Base-by-base conservation (phyloP, 805 yeast species). In the Zygosaccharomyces rouxii region DNA sequence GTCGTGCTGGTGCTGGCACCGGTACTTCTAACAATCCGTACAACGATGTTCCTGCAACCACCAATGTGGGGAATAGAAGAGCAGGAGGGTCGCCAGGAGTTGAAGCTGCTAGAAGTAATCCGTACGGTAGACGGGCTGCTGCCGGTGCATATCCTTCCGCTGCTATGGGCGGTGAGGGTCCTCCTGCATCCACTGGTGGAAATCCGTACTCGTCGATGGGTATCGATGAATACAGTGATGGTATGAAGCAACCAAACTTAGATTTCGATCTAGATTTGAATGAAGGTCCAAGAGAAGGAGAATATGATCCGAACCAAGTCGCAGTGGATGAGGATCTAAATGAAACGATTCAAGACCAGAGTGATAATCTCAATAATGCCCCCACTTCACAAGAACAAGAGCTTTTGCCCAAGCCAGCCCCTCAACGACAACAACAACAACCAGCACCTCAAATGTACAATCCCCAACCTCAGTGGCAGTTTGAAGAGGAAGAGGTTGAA, bases 251-350 rank as follows among this genome's bases (percentile, higher is more conserved):
- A 42, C 48, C 23, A 40, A 25, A 35, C 19, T 23, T 35, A 31
- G 22, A 49, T 10, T 42, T 53, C 30, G 53, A 49, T 39, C 40
- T 44, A 13, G 42, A 46, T 29, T 16, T 42, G 25, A 50, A 51
- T 23, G 43, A 46, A 22, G 49, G 40, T n/a, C 51, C 49, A 6
- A 42, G 49, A 14, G 52, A 31, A n/a, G 59, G 52, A 7, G 52
- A 53, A 14, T 60, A 60, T 44, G 60, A 59, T 7, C 26, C 39
- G 31, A 51, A 14, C 42, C 52, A 49, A 16, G 55, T 50, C 5
- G 43, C 50, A 13, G 65, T 63, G 19, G 70, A 68, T 26, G 72
- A 69, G 33, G 66, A 66, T 47, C 47, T 64, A 21, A 64, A 62
- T 42, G 63, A 57, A 9, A 52, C 66, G 5, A 35, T 54, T n/a